These are phyloP conservation scores for Pyricularia sp. DNA, from an alignment of 2,329 filamentous ascomycete species.

Conservation along the genomic window DNA sequence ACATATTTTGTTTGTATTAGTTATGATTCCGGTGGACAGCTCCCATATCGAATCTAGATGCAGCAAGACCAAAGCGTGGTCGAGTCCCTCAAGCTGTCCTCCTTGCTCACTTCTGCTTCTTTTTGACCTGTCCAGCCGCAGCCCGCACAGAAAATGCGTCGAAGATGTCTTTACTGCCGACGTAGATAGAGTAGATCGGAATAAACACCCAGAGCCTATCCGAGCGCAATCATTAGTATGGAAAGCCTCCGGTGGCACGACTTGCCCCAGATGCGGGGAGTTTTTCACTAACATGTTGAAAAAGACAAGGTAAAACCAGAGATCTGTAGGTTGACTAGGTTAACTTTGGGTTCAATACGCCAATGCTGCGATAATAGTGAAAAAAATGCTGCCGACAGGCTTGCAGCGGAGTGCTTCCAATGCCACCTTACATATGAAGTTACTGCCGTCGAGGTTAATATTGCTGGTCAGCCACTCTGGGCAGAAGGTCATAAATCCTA, in stretches of 20 bases:
- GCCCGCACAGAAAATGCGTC: constrained; percentile 34
- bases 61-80: not conserved
- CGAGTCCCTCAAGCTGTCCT: not conserved
- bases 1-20: not conserved
- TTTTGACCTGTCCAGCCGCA: constrained; percentile 16
- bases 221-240: not conserved
- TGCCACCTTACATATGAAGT: constrained; percentile 39
- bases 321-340: constrained; percentile 15
- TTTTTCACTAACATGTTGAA: constrained; percentile 38
- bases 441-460: constrained; percentile 48
- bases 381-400: not conserved
- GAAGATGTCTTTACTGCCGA: constrained; percentile 40
- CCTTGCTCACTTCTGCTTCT: constrained; percentile 17
- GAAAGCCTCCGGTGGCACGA: not conserved
- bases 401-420: not conserved
- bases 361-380: not conserved
- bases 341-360: not conserved
- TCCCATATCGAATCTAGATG: not conserved
- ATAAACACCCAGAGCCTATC: constrained; percentile 46
- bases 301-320: constrained; percentile 55
- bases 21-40: not conserved
- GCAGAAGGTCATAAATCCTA: constrained; percentile 53
- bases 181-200: constrained; percentile 44
- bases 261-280: not conserved
- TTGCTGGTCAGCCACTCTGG: constrained; percentile 55